Conservation (phyloP, 306 rosid genomes). For the Arachis hypogaea region DNA sequence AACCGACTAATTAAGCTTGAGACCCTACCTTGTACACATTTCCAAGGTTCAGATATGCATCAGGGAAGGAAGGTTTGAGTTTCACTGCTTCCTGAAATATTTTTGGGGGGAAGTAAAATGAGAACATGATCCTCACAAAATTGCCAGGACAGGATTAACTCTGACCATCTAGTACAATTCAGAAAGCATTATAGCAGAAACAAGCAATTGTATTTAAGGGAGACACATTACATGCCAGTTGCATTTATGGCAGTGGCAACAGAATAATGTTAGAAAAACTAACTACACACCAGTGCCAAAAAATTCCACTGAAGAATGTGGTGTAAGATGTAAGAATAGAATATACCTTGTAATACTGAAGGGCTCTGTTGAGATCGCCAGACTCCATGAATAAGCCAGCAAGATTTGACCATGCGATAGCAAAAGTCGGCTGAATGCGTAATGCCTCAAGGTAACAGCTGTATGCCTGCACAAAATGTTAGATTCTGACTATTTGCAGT, state of each 20-base stretch:
- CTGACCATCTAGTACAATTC: not conserved
- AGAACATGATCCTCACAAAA: constrained; percentile 22
- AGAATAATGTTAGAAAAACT: not conserved
- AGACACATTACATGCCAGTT: not conserved
- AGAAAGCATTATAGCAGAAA: not conserved
- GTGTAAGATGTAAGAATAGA: not conserved
- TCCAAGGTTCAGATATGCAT: constrained; percentile 98
- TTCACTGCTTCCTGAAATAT: constrained; percentile 89
- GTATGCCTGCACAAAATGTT: constrained; percentile 99
- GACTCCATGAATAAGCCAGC: constrained; percentile 99
- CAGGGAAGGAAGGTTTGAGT: constrained; percentile 96
- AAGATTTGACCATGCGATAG: constrained; percentile 99
- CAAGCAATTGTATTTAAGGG: not conserved
- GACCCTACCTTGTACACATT: constrained; percentile 95
- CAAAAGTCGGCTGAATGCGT: constrained; percentile 94
- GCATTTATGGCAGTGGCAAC: not conserved
- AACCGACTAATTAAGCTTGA: constrained; percentile 53
- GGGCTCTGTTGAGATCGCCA: constrained; percentile 94
- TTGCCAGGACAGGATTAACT: constrained; percentile 6
- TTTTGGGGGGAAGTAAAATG: not conserved
- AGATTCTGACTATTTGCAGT: constrained; percentile 93
- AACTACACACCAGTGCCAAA: not conserved
- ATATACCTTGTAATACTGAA: constrained; percentile 87
- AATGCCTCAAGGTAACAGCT: constrained; percentile 97
- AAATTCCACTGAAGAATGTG: constrained; percentile 12